These are phyloP conservation scores for Psilocybe tampanensis DNA, from an alignment of 768 basidiomycete species.

Conservation along the genomic window DNA sequence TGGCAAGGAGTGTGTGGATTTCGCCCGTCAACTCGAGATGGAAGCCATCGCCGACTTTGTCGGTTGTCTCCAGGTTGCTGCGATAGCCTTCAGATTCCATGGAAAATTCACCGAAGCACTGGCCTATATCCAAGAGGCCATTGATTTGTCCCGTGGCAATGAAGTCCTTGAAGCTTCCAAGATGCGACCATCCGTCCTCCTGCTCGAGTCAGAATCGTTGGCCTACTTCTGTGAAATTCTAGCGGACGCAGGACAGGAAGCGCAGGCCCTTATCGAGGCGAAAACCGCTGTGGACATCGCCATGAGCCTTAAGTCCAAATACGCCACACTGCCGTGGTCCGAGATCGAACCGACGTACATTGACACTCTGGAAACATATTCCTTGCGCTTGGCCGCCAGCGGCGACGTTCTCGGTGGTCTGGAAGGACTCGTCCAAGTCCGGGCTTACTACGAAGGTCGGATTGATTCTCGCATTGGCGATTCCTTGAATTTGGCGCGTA, in stretches of 20 bases:
- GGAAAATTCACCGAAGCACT: background rate
- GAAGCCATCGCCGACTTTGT: slow-evolving; percentile 7
- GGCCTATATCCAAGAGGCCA: too few relatives aligned
- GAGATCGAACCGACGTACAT: slow-evolving; percentile 10
- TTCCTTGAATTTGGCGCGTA: background rate
- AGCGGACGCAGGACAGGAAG: slow-evolving; percentile 1
- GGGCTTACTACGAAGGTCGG: slow-evolving; percentile 3
- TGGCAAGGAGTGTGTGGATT: slow-evolving; percentile 2
- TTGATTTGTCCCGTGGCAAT: slow-evolving; percentile 7
- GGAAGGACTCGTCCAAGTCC: background rate
- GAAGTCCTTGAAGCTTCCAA: background rate
- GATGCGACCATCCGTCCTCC: background rate
- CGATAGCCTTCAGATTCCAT: slow-evolving; percentile 2
- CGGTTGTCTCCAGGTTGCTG: slow-evolving; percentile 8
- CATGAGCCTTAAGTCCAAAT: background rate
- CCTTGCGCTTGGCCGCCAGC: slow-evolving; percentile 3
- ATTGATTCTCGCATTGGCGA: background rate
- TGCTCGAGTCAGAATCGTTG: slow-evolving; percentile 4
- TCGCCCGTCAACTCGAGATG: slow-evolving; percentile 2
- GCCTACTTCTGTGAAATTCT: slow-evolving; percentile 2
- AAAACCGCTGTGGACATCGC: slow-evolving; percentile 8
- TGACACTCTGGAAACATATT: slow-evolving; percentile 1
- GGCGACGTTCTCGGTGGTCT: background rate
- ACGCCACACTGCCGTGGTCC: slow-evolving; percentile 8
- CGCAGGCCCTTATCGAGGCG: slow-evolving; percentile 5